phyloP scores from a whole-genome alignment of 164 flowering plant species.

The Aristolochia fimbriata region DNA sequence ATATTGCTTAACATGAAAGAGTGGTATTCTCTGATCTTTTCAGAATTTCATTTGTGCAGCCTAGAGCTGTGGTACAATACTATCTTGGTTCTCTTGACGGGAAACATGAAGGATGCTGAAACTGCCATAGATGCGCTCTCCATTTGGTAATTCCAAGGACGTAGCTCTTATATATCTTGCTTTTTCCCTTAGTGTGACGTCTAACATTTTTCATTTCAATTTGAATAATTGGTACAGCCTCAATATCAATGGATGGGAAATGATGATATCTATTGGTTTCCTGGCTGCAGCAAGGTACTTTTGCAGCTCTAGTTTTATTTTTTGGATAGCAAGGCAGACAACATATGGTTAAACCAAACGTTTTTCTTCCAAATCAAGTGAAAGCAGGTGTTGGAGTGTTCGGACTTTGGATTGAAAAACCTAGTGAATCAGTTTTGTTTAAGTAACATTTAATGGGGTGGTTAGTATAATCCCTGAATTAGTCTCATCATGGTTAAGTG shows the following conservation, averaged over 20 bases:
- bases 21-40: no score
- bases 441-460: no score
- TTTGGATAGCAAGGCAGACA: not conserved
- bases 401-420: no score
- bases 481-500: no score
- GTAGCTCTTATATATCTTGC: not conserved
- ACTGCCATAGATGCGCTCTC: slow-evolving; percentile 49
- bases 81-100: slow-evolving; percentile 44
- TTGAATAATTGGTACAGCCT: slow-evolving; percentile 22
- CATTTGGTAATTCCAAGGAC: slow-evolving; percentile 34
- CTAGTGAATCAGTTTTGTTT: no score
- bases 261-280: slow-evolving; percentile 57
- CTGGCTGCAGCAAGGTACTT: slow-evolving; percentile 32
- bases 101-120: slow-evolving; percentile 40
- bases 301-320: not conserved
- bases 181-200: not conserved
- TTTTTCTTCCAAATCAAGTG: no score
- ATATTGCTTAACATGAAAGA: no score
- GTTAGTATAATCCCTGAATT: no score
- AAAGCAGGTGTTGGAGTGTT: no score
- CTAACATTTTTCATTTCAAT: not conserved
- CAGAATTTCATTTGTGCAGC: slow-evolving; percentile 13
- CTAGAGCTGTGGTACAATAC: slow-evolving; percentile 59
- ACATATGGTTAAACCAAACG: not conserved
- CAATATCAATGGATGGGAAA: slow-evolving; percentile 53